A percentile compares a stretch with the other conserved stretches of the same genome.
Conservation (phyloP, 2,329 filamentous ascomycete species). For the Pyrenophora seminiperda region DNA sequence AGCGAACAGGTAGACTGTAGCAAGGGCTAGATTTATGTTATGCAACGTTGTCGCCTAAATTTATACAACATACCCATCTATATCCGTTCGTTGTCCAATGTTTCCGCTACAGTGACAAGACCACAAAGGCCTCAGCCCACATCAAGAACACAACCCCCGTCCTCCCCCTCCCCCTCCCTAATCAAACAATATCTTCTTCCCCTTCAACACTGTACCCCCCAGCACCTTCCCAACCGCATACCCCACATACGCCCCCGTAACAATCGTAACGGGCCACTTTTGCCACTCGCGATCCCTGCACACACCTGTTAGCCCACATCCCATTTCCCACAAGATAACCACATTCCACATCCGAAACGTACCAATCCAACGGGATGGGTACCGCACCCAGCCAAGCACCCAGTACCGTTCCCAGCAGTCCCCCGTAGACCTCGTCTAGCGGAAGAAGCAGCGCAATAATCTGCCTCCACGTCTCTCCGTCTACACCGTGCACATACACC, state of each 20-base stretch:
- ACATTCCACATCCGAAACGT: conserved; percentile 22
- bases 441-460: conserved; percentile 72
- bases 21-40: no score
- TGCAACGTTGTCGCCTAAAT: no score
- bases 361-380: conserved; percentile 95
- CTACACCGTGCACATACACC: conserved; percentile 84
- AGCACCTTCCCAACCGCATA: conserved; percentile 71
- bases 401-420: conserved; percentile 73
- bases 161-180: no score
- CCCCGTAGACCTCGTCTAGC: conserved; percentile 84
- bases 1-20: no score
- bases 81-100: no score
- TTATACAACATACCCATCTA: no score
- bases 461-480: conserved; percentile 70
- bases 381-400: conserved; percentile 94
- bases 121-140: not conserved
- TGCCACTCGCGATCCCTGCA: conserved; percentile 94
- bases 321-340: no score
- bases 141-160: not conserved
- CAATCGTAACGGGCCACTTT: conserved; percentile 91
- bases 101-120: not conserved
- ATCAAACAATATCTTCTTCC: conserved; percentile 53
- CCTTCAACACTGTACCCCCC: conserved; percentile 57
- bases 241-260: conserved; percentile 81
- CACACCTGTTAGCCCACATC: no score